Base-by-base conservation (phyloP, 306 rosid species). In the Lablab purpureus region DNA sequence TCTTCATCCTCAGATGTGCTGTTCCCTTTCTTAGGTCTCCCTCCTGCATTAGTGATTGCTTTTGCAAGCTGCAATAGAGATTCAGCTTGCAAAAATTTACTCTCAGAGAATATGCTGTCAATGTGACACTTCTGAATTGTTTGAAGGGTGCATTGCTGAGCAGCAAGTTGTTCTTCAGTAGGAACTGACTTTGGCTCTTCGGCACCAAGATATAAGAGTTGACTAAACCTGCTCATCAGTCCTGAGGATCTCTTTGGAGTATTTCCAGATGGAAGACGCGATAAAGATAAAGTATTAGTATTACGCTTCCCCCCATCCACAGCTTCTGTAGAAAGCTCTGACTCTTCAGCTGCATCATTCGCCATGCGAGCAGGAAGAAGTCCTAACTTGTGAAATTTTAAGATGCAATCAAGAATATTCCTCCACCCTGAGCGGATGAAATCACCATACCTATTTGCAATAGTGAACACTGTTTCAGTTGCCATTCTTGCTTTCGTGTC, bases 211-310 rank as follows among this genome's bases (percentile, higher is more conserved):
- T 89, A 94, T 80, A 94, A 84, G 71, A 94, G 92, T 87, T 94
- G 99, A 85, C 97, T 94, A 84, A 94, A 94, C 81, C 97, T 83
- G 82, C 98, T 91, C 90, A 95, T 95, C 87, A 92, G 84, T 74
- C 98, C 92, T 30, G 91, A 90, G 67, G 99, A 91, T 87, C 86
- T 91, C 89, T 87, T 89, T 36, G 99, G 91, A 55, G 99, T 90
- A 63, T 85, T 89, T 62, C 87, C 84, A 36, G 96, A 83, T 80
- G 87, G 82, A 79, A 90, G 60, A 49, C 84, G 90, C 77, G 90
- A 83, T 56, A 91, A 87, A 46, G 97, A 87, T 51, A 90, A 81
- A 73, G 99, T 85, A 76, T 82, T 93, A 41, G 88, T 45, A 36
- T 81, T 58, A 41, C 85, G 89, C 85, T 95, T 95, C 68, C 88